phyloP scores from a whole-genome alignment of 495 filamentous ascomycete species.

The Pyrenula massariospora region DNA sequence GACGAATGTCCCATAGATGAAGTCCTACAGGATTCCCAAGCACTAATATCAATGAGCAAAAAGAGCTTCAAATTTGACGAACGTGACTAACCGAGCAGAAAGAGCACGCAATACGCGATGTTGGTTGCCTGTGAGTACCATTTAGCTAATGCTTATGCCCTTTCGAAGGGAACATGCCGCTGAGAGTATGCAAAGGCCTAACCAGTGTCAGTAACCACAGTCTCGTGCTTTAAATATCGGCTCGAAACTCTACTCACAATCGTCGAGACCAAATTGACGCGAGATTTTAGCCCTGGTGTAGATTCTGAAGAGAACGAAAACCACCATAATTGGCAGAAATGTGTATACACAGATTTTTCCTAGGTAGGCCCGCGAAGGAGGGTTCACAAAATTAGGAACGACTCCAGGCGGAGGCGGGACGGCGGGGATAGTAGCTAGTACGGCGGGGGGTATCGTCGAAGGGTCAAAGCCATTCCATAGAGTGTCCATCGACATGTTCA shows the following conservation, averaged over 20 bases:
- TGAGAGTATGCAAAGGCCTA: not conserved
- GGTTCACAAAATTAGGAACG: conserved; percentile 11
- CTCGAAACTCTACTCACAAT: conserved; percentile 7
- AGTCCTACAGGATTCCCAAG: not conserved
- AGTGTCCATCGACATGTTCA: not conserved
- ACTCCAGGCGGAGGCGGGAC: conserved; percentile 6
- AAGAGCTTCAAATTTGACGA: not conserved
- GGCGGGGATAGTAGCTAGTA: not conserved
- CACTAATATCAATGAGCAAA: not conserved
- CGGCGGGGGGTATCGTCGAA: not conserved
- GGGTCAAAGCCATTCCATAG: not conserved
- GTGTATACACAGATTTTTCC: not conserved
- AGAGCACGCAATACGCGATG: not conserved
- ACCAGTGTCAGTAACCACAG: not conserved
- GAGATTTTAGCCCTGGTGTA: conserved; percentile 4
- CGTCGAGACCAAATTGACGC: conserved; percentile 6
- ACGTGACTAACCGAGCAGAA: not conserved
- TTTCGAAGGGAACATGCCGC: not conserved
- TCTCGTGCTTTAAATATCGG: not conserved
- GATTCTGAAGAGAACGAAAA: conserved; percentile 8
- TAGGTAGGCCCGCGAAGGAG: conserved; percentile 5
- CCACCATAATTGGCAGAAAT: conserved; percentile 7
- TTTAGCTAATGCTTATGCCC: not conserved
- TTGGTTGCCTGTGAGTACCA: not conserved
- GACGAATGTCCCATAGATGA: conserved; percentile 3